Evolutionary conservation across 1,284 basidiomycete genomes (phyloP).

Genomic region (Irpex sp.): DNA sequence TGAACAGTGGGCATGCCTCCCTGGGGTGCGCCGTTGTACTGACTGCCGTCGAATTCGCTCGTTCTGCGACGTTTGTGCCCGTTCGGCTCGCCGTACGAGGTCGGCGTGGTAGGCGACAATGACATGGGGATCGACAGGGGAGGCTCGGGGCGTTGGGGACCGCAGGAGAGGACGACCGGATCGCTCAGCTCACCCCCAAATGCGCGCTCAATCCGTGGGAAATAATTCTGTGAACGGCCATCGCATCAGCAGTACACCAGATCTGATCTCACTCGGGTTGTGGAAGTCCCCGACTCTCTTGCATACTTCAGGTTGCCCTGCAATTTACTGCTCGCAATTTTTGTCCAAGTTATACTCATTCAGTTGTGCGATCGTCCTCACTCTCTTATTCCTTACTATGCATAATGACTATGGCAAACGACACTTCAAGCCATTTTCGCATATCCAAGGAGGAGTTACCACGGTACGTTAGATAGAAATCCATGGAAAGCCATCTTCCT

Average conservation of each 20-base stretch:
- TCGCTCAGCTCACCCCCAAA: not conserved
- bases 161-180: not conserved
- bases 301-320: no score
- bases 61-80: constrained; percentile 28
- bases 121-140: constrained; percentile 27
- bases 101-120: constrained; percentile 32
- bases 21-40: constrained; percentile 15
- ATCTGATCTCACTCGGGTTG: not conserved
- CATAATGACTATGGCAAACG: no score
- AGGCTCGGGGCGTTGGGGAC: constrained; percentile 6
- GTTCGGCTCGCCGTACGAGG: constrained; percentile 19
- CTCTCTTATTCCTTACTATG: no score
- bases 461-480: not conserved
- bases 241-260: not conserved
- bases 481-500: no score
- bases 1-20: constrained; percentile 18
- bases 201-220: not conserved
- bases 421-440: no score
- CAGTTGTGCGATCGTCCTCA: no score
- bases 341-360: no score
- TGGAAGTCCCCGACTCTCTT: no score
- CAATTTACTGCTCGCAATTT: no score
- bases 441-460: not conserved
- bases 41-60: constrained; percentile 19
- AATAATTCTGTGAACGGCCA: not conserved